Evolutionary conservation across 1,284 basidiomycete genomes (phyloP).

Genomic region (Termitomyces sp.): DNA sequence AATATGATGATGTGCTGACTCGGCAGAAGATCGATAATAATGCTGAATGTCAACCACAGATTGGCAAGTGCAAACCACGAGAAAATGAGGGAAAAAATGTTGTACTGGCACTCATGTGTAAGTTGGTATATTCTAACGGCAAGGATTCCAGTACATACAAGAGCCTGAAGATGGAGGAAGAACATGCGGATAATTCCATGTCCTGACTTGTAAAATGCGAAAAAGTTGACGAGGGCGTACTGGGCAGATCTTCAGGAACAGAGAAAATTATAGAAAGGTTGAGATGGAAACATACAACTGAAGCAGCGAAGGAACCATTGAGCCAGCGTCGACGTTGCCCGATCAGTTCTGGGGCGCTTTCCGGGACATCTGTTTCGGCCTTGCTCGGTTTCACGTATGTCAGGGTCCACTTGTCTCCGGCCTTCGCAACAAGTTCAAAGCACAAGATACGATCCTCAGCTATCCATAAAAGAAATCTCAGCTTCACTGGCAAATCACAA

Average conservation of each 20-base stretch:
- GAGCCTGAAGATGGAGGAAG: slow-evolving; percentile 90
- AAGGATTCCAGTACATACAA: slow-evolving; percentile 47
- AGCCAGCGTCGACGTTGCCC: slow-evolving; percentile 95
- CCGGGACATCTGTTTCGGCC: slow-evolving; percentile 93
- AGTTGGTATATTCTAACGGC: neutral
- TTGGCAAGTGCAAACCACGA: slow-evolving; percentile 93
- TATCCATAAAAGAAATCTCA: slow-evolving; percentile 6
- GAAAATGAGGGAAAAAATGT: slow-evolving; percentile 76
- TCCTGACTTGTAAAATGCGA: slow-evolving; percentile 80
- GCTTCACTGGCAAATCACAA: neutral
- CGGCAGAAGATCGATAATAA: slow-evolving; percentile 90
- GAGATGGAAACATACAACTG: slow-evolving; percentile 68
- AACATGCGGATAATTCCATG: slow-evolving; percentile 88
- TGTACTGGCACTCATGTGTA: slow-evolving; percentile 47
- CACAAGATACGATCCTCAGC: slow-evolving; percentile 95
- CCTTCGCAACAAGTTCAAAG: slow-evolving; percentile 95
- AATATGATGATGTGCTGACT: slow-evolving; percentile 62
- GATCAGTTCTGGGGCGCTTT: slow-evolving; percentile 86
- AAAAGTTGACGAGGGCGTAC: slow-evolving; percentile 95
- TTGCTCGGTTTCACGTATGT: slow-evolving; percentile 95
- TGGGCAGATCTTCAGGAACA: slow-evolving; percentile 22
- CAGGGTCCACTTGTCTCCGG: slow-evolving; percentile 80
- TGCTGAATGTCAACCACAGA: slow-evolving; percentile 92
- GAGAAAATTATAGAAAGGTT: neutral
- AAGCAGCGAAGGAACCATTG: slow-evolving; percentile 96